These are phyloP conservation scores for Kuraishia cidri DNA, from an alignment of 805 yeast genomes.

Conservation along the genomic window DNA sequence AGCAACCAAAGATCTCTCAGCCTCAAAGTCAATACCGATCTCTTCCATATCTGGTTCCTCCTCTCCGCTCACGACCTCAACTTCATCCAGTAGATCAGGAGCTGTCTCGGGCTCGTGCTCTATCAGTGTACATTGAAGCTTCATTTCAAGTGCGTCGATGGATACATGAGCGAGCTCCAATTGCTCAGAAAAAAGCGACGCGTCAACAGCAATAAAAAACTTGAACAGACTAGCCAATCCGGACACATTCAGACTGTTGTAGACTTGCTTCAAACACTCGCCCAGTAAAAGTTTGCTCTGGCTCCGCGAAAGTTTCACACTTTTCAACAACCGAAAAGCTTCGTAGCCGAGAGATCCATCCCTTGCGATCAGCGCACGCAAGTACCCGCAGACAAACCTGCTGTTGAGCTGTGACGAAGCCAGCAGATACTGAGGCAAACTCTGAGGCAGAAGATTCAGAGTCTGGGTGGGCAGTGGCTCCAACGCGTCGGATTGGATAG, in stretches of 20 bases:
- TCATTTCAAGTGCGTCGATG: conserved; percentile 49
- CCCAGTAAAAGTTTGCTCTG: too few species aligned
- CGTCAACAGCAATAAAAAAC: conserved; percentile 24
- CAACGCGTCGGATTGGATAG: conserved; percentile 23
- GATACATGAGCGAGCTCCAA: conserved; percentile 22
- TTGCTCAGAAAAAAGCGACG: conserved; percentile 27
- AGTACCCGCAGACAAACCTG: conserved; percentile 1
- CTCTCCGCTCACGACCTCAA: conserved; percentile 16
- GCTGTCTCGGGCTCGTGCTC: conserved; percentile 15
- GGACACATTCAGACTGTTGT: too few species aligned
- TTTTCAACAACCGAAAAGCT: too few species aligned
- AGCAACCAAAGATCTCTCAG: not conserved
- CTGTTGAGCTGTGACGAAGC: too few species aligned
- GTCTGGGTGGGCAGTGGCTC: conserved; percentile 20
- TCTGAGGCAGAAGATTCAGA: too few species aligned
- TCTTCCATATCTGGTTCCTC: conserved; percentile 13
- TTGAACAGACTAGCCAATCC: too few species aligned
- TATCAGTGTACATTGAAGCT: conserved; percentile 54
- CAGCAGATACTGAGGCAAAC: too few species aligned
- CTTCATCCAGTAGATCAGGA: conserved; percentile 15
- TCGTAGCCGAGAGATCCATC: too few species aligned
- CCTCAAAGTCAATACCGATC: conserved; percentile 5
- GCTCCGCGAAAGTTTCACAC: too few species aligned
- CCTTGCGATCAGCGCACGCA: too few species aligned
- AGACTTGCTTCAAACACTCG: too few species aligned